These are phyloP conservation scores for Amanita fuliginea DNA, from an alignment of 768 basidiomycete genomes.

Conservation along the genomic window DNA sequence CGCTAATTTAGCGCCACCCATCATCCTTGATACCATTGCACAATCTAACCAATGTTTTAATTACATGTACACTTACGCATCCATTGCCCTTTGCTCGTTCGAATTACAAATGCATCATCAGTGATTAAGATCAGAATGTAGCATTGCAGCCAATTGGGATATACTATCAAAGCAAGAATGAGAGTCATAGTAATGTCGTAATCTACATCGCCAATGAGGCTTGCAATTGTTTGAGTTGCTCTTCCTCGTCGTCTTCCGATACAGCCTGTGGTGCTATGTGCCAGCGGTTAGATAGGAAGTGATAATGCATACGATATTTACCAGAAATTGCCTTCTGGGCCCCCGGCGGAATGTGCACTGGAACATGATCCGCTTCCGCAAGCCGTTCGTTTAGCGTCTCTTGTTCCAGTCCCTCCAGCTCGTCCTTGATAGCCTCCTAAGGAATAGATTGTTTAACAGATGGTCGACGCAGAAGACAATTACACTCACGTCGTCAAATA, in stretches of 20 bases:
- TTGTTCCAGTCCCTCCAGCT: slow-evolving; percentile 83
- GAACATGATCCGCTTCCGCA: slow-evolving; percentile 80
- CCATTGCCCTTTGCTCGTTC: background rate
- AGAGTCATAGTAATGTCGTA: slow-evolving; percentile 2
- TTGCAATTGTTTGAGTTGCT: slow-evolving; percentile 80
- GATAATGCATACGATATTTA: background rate
- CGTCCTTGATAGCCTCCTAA: slow-evolving; percentile 68
- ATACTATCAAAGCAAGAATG: slow-evolving; percentile 6
- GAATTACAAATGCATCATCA: slow-evolving; percentile 4
- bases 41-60: slow-evolving; percentile 8
- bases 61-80: slow-evolving; percentile 13
- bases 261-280: slow-evolving; percentile 19
- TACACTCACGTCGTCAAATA: slow-evolving; percentile 35
- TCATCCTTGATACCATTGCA: slow-evolving; percentile 8
- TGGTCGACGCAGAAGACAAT: slow-evolving; percentile 47
- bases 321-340: slow-evolving; percentile 13
- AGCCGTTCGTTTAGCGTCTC: slow-evolving; percentile 80
- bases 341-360: slow-evolving; percentile 70
- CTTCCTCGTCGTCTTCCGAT: slow-evolving; percentile 87
- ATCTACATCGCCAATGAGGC: slow-evolving; percentile 74
- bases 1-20: slow-evolving; percentile 5
- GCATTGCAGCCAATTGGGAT: slow-evolving; percentile 9
- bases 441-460: slow-evolving; percentile 2
- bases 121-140: slow-evolving; percentile 19
- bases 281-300: background rate